Conservation (phyloP, 352 stramenopile species). For the Globisporangium apiculatum region DNA sequence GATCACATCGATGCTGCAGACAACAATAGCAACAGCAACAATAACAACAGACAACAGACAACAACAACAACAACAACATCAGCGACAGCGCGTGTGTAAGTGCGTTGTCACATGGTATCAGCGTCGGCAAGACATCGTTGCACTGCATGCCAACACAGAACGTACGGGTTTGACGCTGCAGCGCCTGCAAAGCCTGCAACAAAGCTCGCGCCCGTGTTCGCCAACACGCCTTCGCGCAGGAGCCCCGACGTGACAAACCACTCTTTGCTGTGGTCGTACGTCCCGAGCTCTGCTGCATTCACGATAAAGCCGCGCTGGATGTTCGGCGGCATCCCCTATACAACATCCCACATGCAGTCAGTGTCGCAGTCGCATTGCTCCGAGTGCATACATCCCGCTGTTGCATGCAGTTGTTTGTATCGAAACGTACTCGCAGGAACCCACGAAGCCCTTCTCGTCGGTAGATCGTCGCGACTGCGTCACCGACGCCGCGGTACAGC, state of each 20-base stretch:
- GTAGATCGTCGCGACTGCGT: conserved; percentile 72
- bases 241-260: conserved; percentile 58
- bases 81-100: too few species aligned
- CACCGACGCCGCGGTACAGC: conserved; percentile 58
- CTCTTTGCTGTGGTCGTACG: conserved; percentile 85
- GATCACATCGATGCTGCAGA: conserved; percentile 66
- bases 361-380: too few species aligned
- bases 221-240: conserved; percentile 51
- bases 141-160: background rate
- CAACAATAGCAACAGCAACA: background rate
- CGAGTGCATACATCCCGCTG: too few species aligned
- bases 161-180: conserved; percentile 64
- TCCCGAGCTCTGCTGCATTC: conserved; percentile 79
- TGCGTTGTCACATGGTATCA: too few species aligned
- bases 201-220: conserved; percentile 68
- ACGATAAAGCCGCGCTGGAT: conserved; percentile 84
- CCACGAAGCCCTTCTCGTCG: conserved; percentile 58
- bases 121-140: background rate
- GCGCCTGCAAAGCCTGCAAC: conserved; percentile 73
- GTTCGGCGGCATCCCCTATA: conserved; percentile 73
- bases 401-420: too few species aligned
- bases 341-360: background rate
- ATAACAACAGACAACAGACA: conserved; percentile 1
- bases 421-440: conserved; percentile 40
- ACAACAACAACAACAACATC: background rate